phyloP scores from a whole-genome alignment of 2,329 filamentous ascomycete genomes.

The Pestalotiopsis sp. region DNA sequence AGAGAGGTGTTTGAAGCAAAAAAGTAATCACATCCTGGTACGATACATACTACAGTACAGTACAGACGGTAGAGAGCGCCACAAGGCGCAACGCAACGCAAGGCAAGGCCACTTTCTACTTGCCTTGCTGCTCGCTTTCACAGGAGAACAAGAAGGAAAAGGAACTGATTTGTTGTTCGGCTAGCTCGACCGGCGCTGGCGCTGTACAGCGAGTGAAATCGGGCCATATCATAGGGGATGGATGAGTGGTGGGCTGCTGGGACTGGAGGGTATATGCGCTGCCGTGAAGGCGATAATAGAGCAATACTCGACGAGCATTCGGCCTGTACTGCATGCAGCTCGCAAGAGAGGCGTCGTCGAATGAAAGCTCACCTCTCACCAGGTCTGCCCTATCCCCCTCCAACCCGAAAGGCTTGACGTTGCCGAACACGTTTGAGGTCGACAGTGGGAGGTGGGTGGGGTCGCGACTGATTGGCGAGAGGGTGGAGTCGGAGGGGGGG shows the following conservation, averaged over 20 bases:
- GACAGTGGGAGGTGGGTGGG: conserved; percentile 34
- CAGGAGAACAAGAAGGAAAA: too few relatives aligned
- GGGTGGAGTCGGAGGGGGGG: conserved; percentile 1
- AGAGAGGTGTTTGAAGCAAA: not conserved
- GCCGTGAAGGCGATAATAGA: not conserved
- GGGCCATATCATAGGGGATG: not conserved
- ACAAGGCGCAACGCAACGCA: not conserved
- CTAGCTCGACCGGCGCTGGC: not conserved
- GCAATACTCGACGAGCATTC: not conserved
- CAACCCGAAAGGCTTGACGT: conserved; percentile 30
- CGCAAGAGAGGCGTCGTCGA: not conserved
- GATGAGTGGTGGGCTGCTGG: not conserved
- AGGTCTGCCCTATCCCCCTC: conserved; percentile 20
- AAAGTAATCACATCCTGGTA: not conserved
- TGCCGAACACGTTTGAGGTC: conserved; percentile 46
- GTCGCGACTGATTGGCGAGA: conserved; percentile 30
- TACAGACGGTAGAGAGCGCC: not conserved
- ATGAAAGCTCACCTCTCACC: conserved; percentile 15
- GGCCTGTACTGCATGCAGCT: too few relatives aligned
- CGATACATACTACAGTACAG: not conserved
- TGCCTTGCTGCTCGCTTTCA: too few relatives aligned
- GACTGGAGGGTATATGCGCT: conserved; percentile 11
- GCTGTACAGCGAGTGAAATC: not conserved
- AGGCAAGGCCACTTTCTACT: too few relatives aligned
- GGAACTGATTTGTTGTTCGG: too few relatives aligned